Evolutionary conservation across 169 alveolate species (phyloP), one percentile per base, ranked within the genome.

Genomic region (Plasmodium sp.): DNA sequence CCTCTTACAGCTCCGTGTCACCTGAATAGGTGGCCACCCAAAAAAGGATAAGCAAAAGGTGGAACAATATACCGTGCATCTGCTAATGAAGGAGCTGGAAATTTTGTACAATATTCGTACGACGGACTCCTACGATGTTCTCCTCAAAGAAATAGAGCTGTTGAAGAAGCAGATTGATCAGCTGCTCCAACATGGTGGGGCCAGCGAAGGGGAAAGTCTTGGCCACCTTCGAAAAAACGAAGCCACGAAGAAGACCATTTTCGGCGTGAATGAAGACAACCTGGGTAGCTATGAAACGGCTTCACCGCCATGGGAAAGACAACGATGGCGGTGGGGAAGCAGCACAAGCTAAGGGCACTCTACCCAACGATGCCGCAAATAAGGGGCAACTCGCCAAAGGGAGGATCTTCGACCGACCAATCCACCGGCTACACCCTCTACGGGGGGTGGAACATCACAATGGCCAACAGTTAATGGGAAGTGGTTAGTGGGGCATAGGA

Each of bases 91-190:
- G 43, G 39, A 62, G 34, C 74, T 81, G 72, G 75, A 36, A 48
- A 81, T 51, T 14, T 5, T 81, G 34, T 9, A 43, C 3, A 81
- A 81, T 2, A 10, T 36, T 39, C 9, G 54, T 34, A 36, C 12
- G 22, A 36, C n/a, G 12, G 36, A 83, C 14, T 14, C n/a, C n/a
- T 14, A n/a, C 2, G 83, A 62, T 0, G 27, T 16, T 41, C 16
- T 56, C 41, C 22, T 41, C 14, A 71, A 62, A 62, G 51, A 83
- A 62, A n/a, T 36, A 9, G 67, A 83, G 43, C 5, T 5, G 22
- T 67, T 83, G 39, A 83, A 83, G 43, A 83, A 83, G 0, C 62
- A 83, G 43, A 56, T 83, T 62, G 45, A 83, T 6, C 27, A 83
- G 18, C 9, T 83, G 58, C 58, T 62, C 5, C 36, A 56, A 27